Conservation (phyloP, 768 basidiomycete species). For the Dacryopinax spathularia region DNA sequence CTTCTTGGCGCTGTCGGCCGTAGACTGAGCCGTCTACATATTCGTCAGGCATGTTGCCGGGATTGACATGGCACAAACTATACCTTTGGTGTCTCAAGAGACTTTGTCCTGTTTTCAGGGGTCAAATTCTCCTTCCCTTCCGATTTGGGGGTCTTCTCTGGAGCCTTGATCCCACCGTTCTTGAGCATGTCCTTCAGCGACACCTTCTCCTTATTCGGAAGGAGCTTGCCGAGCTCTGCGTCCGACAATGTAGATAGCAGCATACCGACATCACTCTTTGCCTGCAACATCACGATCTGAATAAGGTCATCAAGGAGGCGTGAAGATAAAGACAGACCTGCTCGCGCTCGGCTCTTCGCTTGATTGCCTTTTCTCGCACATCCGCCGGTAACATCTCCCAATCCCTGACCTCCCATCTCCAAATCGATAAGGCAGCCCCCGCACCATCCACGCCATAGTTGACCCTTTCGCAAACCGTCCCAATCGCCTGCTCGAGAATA, state of each 20-base stretch:
- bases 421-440: constrained; percentile 45
- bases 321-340: constrained; percentile 33
- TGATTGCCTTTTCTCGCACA: constrained; percentile 45
- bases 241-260: constrained; percentile 46
- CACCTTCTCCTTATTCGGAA: constrained; percentile 29
- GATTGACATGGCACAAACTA: neutral
- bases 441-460: constrained; percentile 64
- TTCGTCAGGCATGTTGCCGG: neutral
- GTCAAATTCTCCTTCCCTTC: constrained; percentile 27
- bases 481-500: constrained; percentile 51
- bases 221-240: constrained; percentile 39
- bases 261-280: constrained; percentile 39
- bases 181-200: neutral
- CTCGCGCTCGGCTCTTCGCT: constrained; percentile 46
- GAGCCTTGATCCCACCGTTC: neutral
- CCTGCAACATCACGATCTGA: constrained; percentile 28
- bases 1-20: constrained; percentile 4
- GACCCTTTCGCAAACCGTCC: constrained; percentile 44
- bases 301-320: neutral
- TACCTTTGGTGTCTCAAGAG: neutral
- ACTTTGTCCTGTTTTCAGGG: constrained; percentile 2
- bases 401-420: constrained; percentile 76
- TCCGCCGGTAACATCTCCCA: constrained; percentile 48
- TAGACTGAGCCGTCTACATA: neutral
- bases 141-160: constrained; percentile 21